Evolutionary conservation across 2,329 filamentous ascomycete genomes (phyloP).

Genomic region (Colletotrichum kahawae): DNA sequence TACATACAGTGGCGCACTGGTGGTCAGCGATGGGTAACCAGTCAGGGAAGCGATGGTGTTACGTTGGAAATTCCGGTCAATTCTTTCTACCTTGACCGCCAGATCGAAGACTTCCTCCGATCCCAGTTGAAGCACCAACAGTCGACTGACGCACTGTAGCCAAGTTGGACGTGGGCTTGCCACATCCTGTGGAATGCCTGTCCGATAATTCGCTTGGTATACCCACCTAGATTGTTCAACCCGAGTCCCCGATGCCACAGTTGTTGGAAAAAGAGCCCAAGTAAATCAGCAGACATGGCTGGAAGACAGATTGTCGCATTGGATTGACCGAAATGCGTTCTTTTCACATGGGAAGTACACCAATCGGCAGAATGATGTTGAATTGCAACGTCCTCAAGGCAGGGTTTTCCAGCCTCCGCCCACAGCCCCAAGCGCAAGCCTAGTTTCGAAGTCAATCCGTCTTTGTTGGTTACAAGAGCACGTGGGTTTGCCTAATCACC

Average conservation of each 20-base stretch:
- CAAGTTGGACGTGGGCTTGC: neutral
- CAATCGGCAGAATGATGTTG: neutral
- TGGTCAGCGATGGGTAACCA: neutral
- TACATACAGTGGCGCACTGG: neutral
- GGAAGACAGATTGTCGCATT: neutral
- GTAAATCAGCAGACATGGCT: neutral
- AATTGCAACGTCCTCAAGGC: neutral
- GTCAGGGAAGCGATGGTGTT: neutral
- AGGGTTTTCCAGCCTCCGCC: neutral
- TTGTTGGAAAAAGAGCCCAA: neutral
- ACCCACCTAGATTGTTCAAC: neutral
- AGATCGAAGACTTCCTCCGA: neutral
- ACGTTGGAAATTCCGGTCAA: neutral
- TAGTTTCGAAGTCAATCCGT: neutral
- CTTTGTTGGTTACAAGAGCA: neutral
- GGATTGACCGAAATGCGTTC: neutral
- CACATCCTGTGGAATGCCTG: neutral
- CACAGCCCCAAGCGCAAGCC: neutral
- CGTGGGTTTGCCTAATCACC: neutral
- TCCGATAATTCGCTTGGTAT: neutral
- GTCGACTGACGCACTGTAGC: neutral
- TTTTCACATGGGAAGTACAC: conserved; percentile 9
- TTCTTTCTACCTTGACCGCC: conserved; percentile 2
- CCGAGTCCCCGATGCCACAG: neutral
- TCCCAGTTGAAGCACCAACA: neutral